phyloP scores from a whole-genome alignment of 177 flowering plant genomes.

The Tripterygium wilfordii region DNA sequence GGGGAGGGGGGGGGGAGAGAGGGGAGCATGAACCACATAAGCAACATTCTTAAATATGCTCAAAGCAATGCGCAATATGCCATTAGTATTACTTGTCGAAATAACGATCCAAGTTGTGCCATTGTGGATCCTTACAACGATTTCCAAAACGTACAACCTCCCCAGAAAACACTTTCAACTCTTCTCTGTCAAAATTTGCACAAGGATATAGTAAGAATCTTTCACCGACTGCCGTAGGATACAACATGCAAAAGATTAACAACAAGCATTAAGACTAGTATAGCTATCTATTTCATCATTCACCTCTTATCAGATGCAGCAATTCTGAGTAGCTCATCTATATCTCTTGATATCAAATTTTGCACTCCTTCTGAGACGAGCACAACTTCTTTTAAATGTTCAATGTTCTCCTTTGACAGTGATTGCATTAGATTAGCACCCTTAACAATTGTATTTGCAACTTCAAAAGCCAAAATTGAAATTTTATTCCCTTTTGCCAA shows the following conservation, averaged over 20 bases:
- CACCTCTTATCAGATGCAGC: slow-evolving; percentile 97
- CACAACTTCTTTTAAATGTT: slow-evolving; percentile 68
- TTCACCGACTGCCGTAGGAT: background rate
- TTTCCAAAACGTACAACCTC: slow-evolving; percentile 96
- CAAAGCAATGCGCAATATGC: too few species aligned
- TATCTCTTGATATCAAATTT: slow-evolving; percentile 65
- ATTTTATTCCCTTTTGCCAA: slow-evolving; percentile 77
- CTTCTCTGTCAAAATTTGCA: slow-evolving; percentile 62
- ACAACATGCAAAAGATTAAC: background rate
- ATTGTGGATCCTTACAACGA: slow-evolving; percentile 95
- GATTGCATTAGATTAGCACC: slow-evolving; percentile 88
- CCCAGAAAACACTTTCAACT: slow-evolving; percentile 68
- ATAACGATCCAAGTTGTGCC: slow-evolving; percentile 87
- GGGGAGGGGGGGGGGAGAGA: too few species aligned
- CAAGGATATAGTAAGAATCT: background rate
- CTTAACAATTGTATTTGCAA: slow-evolving; percentile 90
- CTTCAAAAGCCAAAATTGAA: slow-evolving; percentile 86
- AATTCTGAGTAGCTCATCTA: slow-evolving; percentile 67
- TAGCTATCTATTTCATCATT: background rate
- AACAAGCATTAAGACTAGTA: too few species aligned
- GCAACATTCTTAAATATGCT: too few species aligned
- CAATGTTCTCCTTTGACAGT: slow-evolving; percentile 73
- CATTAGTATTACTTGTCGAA: slow-evolving; percentile 64
- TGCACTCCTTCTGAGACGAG: slow-evolving; percentile 90
- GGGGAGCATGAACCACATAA: too few species aligned